Evolutionary conservation across 306 rosid genomes (phyloP).

Genomic region (Quercus gilva): DNA sequence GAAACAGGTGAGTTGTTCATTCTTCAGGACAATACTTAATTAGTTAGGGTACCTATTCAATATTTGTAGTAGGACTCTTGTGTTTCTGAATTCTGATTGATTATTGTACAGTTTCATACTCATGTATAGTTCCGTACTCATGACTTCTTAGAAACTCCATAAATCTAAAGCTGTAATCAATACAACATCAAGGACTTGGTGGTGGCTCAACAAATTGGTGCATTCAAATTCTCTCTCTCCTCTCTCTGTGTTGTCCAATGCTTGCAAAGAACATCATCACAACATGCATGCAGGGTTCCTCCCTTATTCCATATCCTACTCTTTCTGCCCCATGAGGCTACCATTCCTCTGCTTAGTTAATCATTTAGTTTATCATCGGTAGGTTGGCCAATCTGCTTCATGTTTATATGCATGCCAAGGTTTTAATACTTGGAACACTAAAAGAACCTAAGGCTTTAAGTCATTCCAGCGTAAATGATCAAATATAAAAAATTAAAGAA

Average conservation of each 20-base stretch:
- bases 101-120: constrained; percentile 4
- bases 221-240: constrained; percentile 34
- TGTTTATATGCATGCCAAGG: not conserved
- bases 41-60: constrained; percentile 4
- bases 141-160: constrained; percentile 51
- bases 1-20: constrained; percentile 49
- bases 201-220: constrained; percentile 57
- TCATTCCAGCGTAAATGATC: too few species aligned
- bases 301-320: constrained; percentile 18
- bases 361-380: not conserved
- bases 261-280: constrained; percentile 87
- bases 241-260: constrained; percentile 80
- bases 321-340: not conserved
- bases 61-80: not conserved
- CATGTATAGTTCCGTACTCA: constrained; percentile 5
- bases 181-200: constrained; percentile 57
- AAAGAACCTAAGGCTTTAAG: too few species aligned
- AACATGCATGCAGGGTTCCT: constrained; percentile 78
- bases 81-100: not conserved
- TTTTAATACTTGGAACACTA: too few species aligned
- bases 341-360: not conserved
- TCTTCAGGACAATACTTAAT: not conserved
- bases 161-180: constrained; percentile 42
- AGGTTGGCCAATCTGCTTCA: not conserved
- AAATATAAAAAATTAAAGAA: too few species aligned